Conservation (phyloP, 129 eudicot genomes). For the Escallonia herrerae region DNA sequence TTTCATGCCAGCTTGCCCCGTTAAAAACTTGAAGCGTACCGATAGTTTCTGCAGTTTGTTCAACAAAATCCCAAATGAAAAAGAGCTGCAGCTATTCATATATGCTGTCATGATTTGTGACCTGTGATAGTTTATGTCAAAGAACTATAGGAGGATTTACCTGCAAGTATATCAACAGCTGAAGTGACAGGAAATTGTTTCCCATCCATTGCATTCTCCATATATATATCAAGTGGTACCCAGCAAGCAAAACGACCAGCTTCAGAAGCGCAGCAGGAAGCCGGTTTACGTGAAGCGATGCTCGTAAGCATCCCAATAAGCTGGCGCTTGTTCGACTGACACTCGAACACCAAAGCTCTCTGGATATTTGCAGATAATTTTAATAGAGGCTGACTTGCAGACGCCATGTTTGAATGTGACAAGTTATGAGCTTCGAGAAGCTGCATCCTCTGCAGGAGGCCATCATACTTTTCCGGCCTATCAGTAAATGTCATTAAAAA, state of each 20-base stretch:
- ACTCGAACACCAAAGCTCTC: not conserved
- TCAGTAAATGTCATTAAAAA: not conserved
- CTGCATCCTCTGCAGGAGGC: conserved; percentile 6
- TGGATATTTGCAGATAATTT: conserved; percentile 6
- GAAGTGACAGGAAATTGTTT: conserved; percentile 18
- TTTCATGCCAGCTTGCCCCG: conserved; percentile 19
- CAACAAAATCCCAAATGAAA: not conserved
- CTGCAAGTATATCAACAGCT: conserved; percentile 14
- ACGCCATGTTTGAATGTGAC: not conserved
- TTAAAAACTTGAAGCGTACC: conserved; percentile 8
- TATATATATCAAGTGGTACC: conserved; percentile 11
- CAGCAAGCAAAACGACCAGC: conserved; percentile 9
- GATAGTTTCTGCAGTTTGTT: conserved; percentile 13
- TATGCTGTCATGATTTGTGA: too few relatives aligned
- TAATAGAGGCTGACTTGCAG: conserved; percentile 1
- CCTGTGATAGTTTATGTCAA: too few relatives aligned
- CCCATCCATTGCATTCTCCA: conserved; percentile 17
- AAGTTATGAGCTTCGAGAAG: conserved; percentile 14
- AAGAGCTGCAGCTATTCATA: not conserved
- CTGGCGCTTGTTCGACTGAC: conserved; percentile 6
- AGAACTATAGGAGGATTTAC: not conserved
- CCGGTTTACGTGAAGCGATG: conserved; percentile 2
- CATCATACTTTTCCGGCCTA: conserved; percentile 9
- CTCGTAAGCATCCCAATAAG: conserved; percentile 6
- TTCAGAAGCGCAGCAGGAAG: conserved; percentile 3